Base-by-base conservation (phyloP, 345 rosid genomes). In the Boechera retrofracta region DNA sequence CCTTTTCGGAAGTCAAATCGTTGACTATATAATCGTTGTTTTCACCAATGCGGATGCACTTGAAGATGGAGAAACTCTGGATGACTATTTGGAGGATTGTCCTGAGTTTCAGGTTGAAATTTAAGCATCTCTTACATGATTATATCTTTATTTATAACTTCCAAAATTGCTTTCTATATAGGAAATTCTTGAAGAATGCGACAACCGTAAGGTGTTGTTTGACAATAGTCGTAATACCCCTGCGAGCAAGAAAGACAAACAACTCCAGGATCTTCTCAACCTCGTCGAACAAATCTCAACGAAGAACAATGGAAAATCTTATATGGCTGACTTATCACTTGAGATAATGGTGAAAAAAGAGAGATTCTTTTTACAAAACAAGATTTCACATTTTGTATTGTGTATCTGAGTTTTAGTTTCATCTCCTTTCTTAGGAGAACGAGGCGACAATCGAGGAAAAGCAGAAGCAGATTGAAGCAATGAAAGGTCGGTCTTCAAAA, bases 41-140 rank as follows among this genome's bases (percentile, higher is more conserved):
- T 78, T 78, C 81, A 78, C 81, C 32, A 53, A 67, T 48, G 81
- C 62, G 10, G 81, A 78, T 16, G 68, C 68, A 13, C 38, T 79
- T 7, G 78, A 73, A 0, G 66, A 73, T 10, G 75, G 51, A 21
- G 74, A 79, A 0, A 60, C 75, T 49, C 60, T 79, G 7, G 60
- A 79, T 35, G 78, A 73, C 11, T 79, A 73, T 53, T 52, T 79
- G 42, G 59, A 74, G 0, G 78, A 63, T 21, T 52, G 80, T 53
- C 45, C 75, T 21, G 70, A 77, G 70, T 68, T 61, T 59, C 24
- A 77, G 57, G 80, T 77, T 13, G 4, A 64, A 44, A 4, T 44
- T 4, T 42, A 10, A 44, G 38, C 7, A 64, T 44, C 0, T 64
- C 7, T 64, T 73, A 53, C 24, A 57, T 69, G 53, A 16, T 26